Percentiles rank a stretch among this genome's conserved stretches.
Evolutionary conservation across 331 rosid species (phyloP).

Genomic region (Saraca asoca): DNA sequence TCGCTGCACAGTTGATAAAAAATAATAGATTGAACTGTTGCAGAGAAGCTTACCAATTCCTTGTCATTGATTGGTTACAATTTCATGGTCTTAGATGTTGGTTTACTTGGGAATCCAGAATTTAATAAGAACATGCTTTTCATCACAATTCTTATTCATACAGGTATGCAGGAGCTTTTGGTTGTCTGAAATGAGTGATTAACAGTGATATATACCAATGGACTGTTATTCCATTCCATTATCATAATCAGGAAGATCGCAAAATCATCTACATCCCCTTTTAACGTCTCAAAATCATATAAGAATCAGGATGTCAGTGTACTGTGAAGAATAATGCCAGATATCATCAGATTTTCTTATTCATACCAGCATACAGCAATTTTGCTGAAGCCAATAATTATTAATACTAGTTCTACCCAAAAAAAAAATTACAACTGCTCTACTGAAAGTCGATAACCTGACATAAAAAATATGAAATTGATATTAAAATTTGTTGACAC

Average conservation of each 20-base stretch:
- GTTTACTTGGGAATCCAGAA: constrained; percentile 9
- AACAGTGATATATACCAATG: constrained; percentile 1
- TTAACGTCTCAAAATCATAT: too few species aligned
- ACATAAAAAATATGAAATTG: too few species aligned
- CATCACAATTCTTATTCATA: constrained; percentile 3
- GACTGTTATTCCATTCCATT: not conserved
- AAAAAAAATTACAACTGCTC: too few species aligned
- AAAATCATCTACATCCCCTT: not conserved
- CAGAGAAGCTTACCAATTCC: not conserved
- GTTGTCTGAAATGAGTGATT: constrained; percentile 17
- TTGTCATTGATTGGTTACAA: not conserved
- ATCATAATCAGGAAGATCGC: constrained; percentile 7
- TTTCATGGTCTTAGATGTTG: not conserved
- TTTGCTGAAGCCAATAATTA: too few species aligned
- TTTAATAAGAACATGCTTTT: constrained; percentile 6
- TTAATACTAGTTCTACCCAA: too few species aligned
- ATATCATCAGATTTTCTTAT: too few species aligned
- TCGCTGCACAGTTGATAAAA: not conserved
- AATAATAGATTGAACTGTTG: not conserved
- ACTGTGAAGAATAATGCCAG: too few species aligned
- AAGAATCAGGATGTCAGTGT: too few species aligned
- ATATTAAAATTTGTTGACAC: too few species aligned
- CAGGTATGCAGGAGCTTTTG: constrained; percentile 12
- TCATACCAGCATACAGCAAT: too few species aligned
- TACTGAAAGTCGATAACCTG: too few species aligned